Percentiles rank a stretch among this genome's conserved stretches.
Conservation (phyloP, 371 early-diverging fungal genomes). For the Amoeboaphelidium protococcarum region DNA sequence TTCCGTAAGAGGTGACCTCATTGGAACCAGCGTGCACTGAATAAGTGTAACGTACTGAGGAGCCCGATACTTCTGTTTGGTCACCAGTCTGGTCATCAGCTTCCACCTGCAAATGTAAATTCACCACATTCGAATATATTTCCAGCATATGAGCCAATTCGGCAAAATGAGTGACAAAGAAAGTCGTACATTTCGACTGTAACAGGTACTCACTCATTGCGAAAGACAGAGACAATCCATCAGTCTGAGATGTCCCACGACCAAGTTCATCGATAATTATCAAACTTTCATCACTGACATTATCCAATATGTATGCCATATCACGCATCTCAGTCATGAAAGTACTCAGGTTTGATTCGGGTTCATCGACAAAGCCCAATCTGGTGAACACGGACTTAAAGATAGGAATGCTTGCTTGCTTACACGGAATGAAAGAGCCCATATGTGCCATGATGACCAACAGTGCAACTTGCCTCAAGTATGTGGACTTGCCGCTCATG, state of each 20-base stretch:
- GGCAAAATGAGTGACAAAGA: slow-evolving; percentile 6
- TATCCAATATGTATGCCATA: slow-evolving; percentile 48
- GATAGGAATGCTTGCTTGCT: slow-evolving; percentile 49
- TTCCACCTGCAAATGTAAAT: background rate
- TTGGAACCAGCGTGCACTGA: too few species aligned
- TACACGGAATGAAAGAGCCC: slow-evolving; percentile 79
- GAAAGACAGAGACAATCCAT: slow-evolving; percentile 53
- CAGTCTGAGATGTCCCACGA: slow-evolving; percentile 59
- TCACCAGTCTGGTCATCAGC: too few species aligned
- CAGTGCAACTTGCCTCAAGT: slow-evolving; percentile 65
- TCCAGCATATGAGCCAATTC: slow-evolving; percentile 3
- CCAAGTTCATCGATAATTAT: slow-evolving; percentile 92
- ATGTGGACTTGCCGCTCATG: slow-evolving; percentile 91
- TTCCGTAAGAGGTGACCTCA: too few species aligned
- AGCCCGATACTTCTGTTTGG: too few species aligned
- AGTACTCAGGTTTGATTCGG: slow-evolving; percentile 37
- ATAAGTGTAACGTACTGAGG: too few species aligned
- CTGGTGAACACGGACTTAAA: slow-evolving; percentile 34
- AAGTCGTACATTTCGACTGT: slow-evolving; percentile 10
- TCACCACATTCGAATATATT: background rate
- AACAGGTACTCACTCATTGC: slow-evolving; percentile 50
- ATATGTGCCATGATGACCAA: slow-evolving; percentile 81
- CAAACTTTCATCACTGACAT: slow-evolving; percentile 32
- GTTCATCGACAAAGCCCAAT: slow-evolving; percentile 36
- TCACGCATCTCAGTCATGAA: slow-evolving; percentile 85